Base-by-base conservation (phyloP, 2,329 filamentous ascomycete genomes). In the Davidsoniella eucalypti region DNA sequence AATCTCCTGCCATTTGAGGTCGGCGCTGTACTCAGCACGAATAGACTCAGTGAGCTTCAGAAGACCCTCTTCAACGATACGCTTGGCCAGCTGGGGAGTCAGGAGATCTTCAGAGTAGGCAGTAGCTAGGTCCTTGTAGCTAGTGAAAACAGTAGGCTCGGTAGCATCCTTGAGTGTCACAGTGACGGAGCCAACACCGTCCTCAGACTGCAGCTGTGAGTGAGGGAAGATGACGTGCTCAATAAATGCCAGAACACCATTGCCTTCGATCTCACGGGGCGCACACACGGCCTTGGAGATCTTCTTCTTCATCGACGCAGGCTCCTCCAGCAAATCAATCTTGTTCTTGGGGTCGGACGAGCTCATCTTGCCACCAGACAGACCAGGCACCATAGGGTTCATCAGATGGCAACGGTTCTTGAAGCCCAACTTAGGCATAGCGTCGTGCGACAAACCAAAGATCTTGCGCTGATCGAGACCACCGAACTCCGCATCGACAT, bases 401-500 rank as follows among this genome's bases (percentile, higher is more conserved):
- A 64, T 59, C 18, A 67, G 58, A 55, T 67, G 65, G 33, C 62
- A 61, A 33, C 65, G 64, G 63, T 67, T 39, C 2, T 77, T 78
- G 72, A 94, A 95, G 47, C 87, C 87, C 44, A 98, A 68, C 64
- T 82, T 86, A 10, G 87, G 87, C 26, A 95, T 68, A 66, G 82
- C 82, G 57, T 95, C 90, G 56, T 82, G 83, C 4, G 90, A 87
- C 3, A 87, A 76, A 0, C 80, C 81, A 63, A 94, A 94, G 55
- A 94, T 80, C 67, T 94, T 95, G 53, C 87, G 70, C 67, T 94
- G 88, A 59, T 95, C 90, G 47, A 83, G 67, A 56, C 69, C 86
- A 51, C 88, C 88, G 55, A 95, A 88, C 61, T 98, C 87, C 2
- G 77, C 82, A 63, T 98, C 90, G 3, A 88, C 85, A 52, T 80